phyloP scores from a whole-genome alignment of 352 stramenopile species.

The Thraustochytrium sp. region DNA sequence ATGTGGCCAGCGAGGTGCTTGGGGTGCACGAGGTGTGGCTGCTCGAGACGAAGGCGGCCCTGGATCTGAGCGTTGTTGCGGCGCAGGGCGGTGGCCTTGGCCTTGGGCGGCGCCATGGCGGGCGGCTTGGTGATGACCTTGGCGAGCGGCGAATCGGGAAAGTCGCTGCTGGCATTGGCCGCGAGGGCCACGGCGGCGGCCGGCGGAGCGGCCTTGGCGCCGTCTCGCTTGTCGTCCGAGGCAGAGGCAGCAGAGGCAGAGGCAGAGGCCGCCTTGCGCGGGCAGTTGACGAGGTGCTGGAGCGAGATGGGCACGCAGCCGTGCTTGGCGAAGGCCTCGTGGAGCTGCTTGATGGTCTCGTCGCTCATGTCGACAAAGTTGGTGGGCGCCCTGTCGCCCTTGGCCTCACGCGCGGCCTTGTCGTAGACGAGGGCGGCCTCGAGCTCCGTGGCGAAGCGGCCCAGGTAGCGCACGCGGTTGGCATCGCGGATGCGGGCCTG shows the following conservation, averaged over 20 bases:
- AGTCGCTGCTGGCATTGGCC: not conserved
- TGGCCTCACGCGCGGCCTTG: not conserved
- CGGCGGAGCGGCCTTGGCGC: too few species aligned
- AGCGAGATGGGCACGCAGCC: not conserved
- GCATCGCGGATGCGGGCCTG: constrained; percentile 34
- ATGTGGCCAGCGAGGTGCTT: not conserved
- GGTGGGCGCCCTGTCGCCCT: not conserved
- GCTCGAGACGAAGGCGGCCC: not conserved
- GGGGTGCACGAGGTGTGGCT: not conserved
- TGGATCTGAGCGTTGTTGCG: not conserved
- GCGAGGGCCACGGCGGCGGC: too few species aligned
- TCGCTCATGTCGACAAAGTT: constrained; percentile 36
- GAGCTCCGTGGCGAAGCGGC: constrained; percentile 31
- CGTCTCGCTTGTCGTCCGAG: not conserved
- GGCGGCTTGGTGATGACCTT: constrained; percentile 29
- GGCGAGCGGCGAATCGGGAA: constrained; percentile 23
- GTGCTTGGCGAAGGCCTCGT: constrained; percentile 24
- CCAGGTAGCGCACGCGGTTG: constrained; percentile 33
- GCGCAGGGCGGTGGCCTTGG: not conserved
- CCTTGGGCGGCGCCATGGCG: not conserved
- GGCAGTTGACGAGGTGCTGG: not conserved
- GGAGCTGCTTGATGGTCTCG: not conserved
- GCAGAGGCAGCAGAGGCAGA: not conserved
- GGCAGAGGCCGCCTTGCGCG: not conserved
- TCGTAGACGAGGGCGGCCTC: constrained; percentile 40